These are phyloP conservation scores for Mallotus repandus DNA, from an alignment of 441 rosid species.

Conservation along the genomic window DNA sequence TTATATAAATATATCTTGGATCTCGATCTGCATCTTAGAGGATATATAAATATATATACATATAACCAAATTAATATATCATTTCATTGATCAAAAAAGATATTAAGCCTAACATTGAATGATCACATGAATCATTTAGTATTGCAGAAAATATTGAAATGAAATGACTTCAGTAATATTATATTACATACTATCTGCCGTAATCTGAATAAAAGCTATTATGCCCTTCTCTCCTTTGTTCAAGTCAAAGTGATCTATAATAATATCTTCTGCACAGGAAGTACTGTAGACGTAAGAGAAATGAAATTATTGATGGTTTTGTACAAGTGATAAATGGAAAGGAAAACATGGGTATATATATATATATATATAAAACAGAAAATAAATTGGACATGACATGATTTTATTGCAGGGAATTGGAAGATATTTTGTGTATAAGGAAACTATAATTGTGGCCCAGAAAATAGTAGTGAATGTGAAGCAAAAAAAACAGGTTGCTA, in stretches of 20 bases:
- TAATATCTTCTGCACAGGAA: neutral
- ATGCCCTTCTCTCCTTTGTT: neutral
- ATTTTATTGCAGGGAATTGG: conserved; percentile 1
- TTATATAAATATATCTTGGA: neutral
- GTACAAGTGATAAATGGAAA: neutral
- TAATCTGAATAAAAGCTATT: no score
- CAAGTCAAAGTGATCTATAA: neutral
- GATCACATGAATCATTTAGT: neutral
- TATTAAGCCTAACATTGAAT: neutral
- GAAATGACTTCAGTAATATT: neutral
- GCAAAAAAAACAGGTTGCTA: conserved; percentile 29
- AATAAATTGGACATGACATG: neutral
- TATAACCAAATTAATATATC: neutral
- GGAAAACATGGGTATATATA: neutral
- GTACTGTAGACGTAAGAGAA: neutral
- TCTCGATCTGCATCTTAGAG: neutral
- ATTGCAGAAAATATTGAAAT: neutral
- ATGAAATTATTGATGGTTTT: neutral
- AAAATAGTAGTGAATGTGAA: conserved; percentile 9
- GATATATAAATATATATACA: no score
- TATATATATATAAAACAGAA: no score
- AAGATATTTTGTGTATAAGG: conserved; percentile 33
- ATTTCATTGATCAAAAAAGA: neutral
- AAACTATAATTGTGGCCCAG: conserved; percentile 42
- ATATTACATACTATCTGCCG: neutral